Conservation (phyloP, 1,139 yeast species). For the Wickerhamiella pararugosa region DNA sequence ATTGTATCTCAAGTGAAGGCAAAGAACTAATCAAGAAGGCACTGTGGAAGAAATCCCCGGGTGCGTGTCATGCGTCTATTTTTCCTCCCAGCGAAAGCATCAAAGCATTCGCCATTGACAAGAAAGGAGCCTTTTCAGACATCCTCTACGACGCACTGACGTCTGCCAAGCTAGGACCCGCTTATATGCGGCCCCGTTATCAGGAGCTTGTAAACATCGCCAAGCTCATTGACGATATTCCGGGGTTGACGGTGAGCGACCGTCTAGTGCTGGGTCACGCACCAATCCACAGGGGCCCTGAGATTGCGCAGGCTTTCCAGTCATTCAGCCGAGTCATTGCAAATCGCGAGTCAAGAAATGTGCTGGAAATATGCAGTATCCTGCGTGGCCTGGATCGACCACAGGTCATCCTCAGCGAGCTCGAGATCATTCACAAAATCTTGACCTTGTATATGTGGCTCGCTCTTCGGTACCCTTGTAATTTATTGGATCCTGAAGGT, state of each 20-base stretch:
- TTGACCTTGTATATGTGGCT: slow-evolving; percentile 72
- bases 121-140: slow-evolving; percentile 9
- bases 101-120: slow-evolving; percentile 4
- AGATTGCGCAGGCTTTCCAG: slow-evolving; percentile 17
- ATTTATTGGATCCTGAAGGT: slow-evolving; percentile 61
- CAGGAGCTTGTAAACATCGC: slow-evolving; percentile 18
- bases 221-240: slow-evolving; percentile 16
- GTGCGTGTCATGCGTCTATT: slow-evolving; percentile 18
- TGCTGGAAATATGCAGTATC: slow-evolving; percentile 19
- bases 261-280: slow-evolving; percentile 23
- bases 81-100: slow-evolving; percentile 20
- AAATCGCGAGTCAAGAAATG: slow-evolving; percentile 17
- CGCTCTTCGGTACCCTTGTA: slow-evolving; percentile 69
- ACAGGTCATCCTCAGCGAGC: slow-evolving; percentile 11
- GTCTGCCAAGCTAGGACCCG: slow-evolving; percentile 7
- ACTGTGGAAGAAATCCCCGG: slow-evolving; percentile 19
- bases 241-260: slow-evolving; percentile 22
- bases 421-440: slow-evolving; percentile 59
- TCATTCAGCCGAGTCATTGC: slow-evolving; percentile 22
- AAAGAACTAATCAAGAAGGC: slow-evolving; percentile 20
- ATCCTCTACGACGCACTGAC: slow-evolving; percentile 7
- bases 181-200: slow-evolving; percentile 11
- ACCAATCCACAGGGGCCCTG: slow-evolving; percentile 19
- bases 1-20: slow-evolving; percentile 20
- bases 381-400: slow-evolving; percentile 5